Evolutionary conservation across 1,284 basidiomycete species (phyloP).

Genomic region (Trametes hirsuta): DNA sequence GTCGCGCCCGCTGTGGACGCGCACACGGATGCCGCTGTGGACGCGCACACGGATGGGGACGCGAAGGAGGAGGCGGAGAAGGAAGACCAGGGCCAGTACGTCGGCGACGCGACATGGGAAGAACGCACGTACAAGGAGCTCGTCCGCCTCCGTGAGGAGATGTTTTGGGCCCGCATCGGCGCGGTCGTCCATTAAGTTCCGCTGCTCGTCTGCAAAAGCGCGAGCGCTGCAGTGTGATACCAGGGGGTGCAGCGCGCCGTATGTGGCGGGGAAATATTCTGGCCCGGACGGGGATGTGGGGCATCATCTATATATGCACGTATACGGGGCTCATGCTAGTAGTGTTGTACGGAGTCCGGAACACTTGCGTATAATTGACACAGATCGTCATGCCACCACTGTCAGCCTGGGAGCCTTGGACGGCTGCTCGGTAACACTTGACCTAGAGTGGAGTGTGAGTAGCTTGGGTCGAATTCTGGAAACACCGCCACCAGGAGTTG

Average conservation of each 20-base stretch:
- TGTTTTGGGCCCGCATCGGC: constrained; percentile 89
- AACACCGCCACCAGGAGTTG: too few species aligned
- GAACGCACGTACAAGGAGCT: constrained; percentile 89
- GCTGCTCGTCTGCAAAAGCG: background rate
- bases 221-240: background rate
- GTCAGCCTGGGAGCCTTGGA: too few species aligned
- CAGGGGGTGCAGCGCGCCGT: background rate
- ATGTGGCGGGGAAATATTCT: background rate
- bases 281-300: background rate
- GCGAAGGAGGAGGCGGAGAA: constrained; percentile 14
- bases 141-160: constrained; percentile 80
- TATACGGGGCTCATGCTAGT: background rate
- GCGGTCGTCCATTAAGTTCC: constrained; percentile 46
- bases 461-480: too few species aligned
- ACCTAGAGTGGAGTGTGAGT: too few species aligned
- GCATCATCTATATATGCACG: background rate
- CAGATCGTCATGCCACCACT: background rate
- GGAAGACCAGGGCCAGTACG: constrained; percentile 30
- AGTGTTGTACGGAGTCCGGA: constrained; percentile 1
- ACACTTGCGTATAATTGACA: background rate
- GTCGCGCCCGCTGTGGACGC: background rate
- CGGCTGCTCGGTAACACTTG: too few species aligned
- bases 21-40: background rate
- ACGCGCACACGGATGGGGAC: background rate
- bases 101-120: constrained; percentile 82